Conservation (phyloP, 257 asterid species). For the Salvia rosmarinus region DNA sequence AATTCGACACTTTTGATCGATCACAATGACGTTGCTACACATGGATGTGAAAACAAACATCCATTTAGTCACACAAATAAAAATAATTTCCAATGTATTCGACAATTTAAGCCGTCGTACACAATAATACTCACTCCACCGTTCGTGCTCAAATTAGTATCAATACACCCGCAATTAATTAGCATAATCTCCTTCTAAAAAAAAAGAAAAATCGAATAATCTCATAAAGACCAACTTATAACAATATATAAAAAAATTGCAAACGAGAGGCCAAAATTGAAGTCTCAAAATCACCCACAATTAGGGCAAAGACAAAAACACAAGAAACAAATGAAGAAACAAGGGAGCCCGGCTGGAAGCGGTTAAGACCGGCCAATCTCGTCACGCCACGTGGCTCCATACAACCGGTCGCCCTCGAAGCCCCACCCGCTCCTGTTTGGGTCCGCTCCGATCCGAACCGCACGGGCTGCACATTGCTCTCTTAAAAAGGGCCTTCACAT, state of each 20-base stretch:
- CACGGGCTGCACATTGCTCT: conserved; percentile 45
- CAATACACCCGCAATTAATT: background rate
- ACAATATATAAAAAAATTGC: background rate
- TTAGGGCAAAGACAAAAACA: conserved; percentile 32
- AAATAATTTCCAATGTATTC: too few relatives aligned
- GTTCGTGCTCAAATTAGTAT: too few relatives aligned
- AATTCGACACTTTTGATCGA: too few relatives aligned
- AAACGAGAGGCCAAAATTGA: conserved; percentile 24
- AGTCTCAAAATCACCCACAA: conserved; percentile 46
- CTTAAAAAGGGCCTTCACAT: conserved; percentile 50
- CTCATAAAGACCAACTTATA: background rate
- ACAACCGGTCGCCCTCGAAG: conserved; percentile 34
- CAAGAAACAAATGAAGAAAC: conserved; percentile 48
- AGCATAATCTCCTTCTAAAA: too few relatives aligned
- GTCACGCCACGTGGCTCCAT: conserved; percentile 51
- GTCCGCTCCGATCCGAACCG: conserved; percentile 33
- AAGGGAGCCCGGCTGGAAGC: conserved; percentile 41
- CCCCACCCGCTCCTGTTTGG: conserved; percentile 45
- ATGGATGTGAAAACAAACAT: background rate
- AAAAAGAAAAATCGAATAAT: too few relatives aligned
- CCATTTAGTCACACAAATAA: background rate
- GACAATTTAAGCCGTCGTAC: too few relatives aligned
- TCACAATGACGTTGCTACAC: background rate
- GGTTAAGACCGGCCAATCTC: conserved; percentile 13
- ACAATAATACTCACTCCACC: too few relatives aligned